Base-by-base conservation (phyloP, 768 basidiomycete genomes). In the Mycena rosella region DNA sequence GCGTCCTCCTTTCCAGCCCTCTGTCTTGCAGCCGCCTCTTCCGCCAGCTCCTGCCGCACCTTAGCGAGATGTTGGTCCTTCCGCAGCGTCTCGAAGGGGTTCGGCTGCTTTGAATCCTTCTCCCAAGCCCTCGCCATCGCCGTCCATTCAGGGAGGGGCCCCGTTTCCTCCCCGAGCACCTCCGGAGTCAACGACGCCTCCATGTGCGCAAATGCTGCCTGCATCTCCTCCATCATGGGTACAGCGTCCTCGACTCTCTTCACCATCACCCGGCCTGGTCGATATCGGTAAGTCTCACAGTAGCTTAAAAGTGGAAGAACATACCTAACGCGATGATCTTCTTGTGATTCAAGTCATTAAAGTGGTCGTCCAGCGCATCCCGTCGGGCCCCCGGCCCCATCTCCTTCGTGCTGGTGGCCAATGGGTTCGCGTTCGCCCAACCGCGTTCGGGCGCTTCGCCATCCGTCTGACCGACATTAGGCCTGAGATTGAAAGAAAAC, bases 401-500 rank as follows among this genome's bases (percentile, higher is more conserved):
- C 40, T 84, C 80, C 20, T 71, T 68, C 0, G 80, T 83, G 48
- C 80, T 81, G 1, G 67, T 60, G 3, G 80, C 79, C 0, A 77
- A 59, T 0, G 72, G 65, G 59, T 84, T 82, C 8, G 75, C 61
- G 1, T 71, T 78, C 0, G 72, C 60, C 72, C 74, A 78, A 0
- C 81, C 81, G 24, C 82, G 79, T 38, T 77, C 72, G 0, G 73
- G 64, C 0, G 72, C 72, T 57, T 85, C 83, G 0, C 75, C 79
- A 5, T 77, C 73, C 5, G 81, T 74, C 18, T 82, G 78, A n/a
- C 81, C 83, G 42, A 81, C 81, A n/a, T 73, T 29, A 22, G 54
- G 67, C 17, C 63, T 73, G 36, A 66, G 69, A 38, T 79, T 77
- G 53, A 79, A 74, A 0, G 75, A 78, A 52, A 66, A 24, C 17